Evolutionary conservation across 2,329 filamentous ascomycete genomes (phyloP).

Genomic region (Rhinocladiella similis): DNA sequence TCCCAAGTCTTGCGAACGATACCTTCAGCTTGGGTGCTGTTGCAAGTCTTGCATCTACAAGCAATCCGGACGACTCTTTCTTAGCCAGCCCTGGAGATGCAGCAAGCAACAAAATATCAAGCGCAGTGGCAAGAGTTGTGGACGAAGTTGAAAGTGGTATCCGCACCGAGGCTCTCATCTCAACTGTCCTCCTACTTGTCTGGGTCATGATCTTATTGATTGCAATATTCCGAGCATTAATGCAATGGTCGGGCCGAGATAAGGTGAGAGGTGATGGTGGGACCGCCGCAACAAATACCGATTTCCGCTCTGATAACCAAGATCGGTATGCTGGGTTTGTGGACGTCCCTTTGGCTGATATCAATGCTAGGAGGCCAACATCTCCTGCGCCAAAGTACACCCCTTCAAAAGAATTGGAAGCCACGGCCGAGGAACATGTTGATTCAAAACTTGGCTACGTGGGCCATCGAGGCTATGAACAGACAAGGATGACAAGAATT

Average conservation of each 20-base stretch:
- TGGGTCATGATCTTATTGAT: constrained; percentile 77
- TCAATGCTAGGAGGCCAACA: constrained; percentile 27
- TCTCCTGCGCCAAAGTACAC: constrained; percentile 31
- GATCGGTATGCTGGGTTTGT: constrained; percentile 35
- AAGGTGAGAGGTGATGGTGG: constrained; percentile 64
- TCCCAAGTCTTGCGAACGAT: constrained; percentile 76
- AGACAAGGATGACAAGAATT: constrained; percentile 27
- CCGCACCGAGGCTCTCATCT: constrained; percentile 76
- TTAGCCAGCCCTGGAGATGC: constrained; percentile 72
- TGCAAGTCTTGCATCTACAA: constrained; percentile 49
- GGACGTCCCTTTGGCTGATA: constrained; percentile 39
- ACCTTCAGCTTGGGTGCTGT: constrained; percentile 80
- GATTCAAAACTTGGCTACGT: constrained; percentile 47
- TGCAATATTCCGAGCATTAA: constrained; percentile 67
- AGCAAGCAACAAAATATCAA: constrained; percentile 78
- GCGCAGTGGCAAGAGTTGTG: constrained; percentile 70
- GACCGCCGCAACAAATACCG: constrained; percentile 29
- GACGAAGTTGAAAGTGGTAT: constrained; percentile 67
- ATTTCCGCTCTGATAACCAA: constrained; percentile 26
- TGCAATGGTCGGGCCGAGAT: constrained; percentile 60
- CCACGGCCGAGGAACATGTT: constrained; percentile 33
- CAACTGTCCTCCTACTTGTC: constrained; percentile 69
- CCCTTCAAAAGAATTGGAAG: constrained; percentile 19
- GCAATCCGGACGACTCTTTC: constrained; percentile 64
- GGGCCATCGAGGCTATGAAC: constrained; percentile 38